Base-by-base conservation (phyloP, 2,329 filamentous ascomycete genomes). In the Talaromyces islandicus region DNA sequence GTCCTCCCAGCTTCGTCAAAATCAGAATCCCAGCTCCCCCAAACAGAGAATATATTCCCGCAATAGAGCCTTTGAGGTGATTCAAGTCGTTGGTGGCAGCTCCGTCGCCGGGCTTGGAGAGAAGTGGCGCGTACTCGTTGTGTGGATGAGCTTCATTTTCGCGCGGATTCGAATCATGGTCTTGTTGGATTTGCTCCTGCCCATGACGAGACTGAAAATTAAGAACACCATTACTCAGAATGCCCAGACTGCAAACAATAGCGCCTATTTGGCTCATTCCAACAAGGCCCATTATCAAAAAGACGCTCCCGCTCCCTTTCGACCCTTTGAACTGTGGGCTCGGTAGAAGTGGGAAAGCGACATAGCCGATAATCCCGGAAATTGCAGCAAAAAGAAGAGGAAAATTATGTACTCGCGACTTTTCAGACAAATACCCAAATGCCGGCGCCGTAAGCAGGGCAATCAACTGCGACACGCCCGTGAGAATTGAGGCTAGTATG, bases 231-330 rank as follows among this genome's bases (percentile, higher is more conserved):
- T 86, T 86, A 41, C 91, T 91, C 2, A 99, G 82, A 0, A 94
- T 85, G 0, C 90, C 92, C n/a, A 99, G 83, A 64, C 91, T 96
- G 77, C 92, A 97, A 0, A 99, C 94, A 61, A 99, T 97, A 11
- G 92, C 89, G 2, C 93, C 94, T 63, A 99, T 97, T 75, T 99
- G 94, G 68, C 91, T 95, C 69, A 96, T 85, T 14, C 94, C 94
- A 43, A 97, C 85, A 19, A 96, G 77, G 0, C 88, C 85, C 48
- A 92, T 91, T 17, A 93, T 83, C 12, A 92, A 64, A 70, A 95
- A 92, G 17, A 96, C 86, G 11, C 77, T 79, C 0, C 85, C 82
- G 35, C 81, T 85, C 19, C 90, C 90, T 35, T 89, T 85, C 27
- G 88, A 80, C 4, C 86, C 87, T 30, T 82, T 84, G 59, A 86